phyloP scores from a whole-genome alignment of 257 asterid genomes.

The Linaria vulgaris region DNA sequence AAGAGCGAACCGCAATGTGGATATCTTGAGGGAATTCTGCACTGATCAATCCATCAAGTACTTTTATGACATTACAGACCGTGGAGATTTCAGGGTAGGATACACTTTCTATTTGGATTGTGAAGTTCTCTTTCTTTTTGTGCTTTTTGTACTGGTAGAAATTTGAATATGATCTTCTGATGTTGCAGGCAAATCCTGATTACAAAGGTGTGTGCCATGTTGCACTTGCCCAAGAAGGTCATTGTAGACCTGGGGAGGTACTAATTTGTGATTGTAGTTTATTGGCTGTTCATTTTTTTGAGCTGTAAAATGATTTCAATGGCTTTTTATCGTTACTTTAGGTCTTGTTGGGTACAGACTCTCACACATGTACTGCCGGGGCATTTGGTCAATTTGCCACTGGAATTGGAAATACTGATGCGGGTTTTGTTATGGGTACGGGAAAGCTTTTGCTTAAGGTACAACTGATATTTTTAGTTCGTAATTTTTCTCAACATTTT shows the following conservation, averaged over 20 bases:
- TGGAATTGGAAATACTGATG: constrained; percentile 96
- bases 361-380: constrained; percentile 96
- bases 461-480: constrained; percentile 12
- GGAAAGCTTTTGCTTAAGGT: constrained; percentile 99
- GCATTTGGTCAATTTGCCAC: constrained; percentile 98
- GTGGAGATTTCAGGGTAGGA: constrained; percentile 79
- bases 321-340: constrained; percentile 28
- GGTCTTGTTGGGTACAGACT: constrained; percentile 92
- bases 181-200: constrained; percentile 84
- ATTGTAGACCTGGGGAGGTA: constrained; percentile 98
- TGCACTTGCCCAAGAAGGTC: constrained; percentile 99
- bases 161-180: constrained; percentile 13
- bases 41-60: constrained; percentile 84
- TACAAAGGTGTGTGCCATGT: constrained; percentile 97
- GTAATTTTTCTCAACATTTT: neutral
- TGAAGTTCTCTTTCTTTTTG: constrained; percentile 9
- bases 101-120: constrained; percentile 3
- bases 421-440: constrained; percentile 88
- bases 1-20: constrained; percentile 93
- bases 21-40: constrained; percentile 91
- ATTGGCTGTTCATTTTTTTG: neutral
- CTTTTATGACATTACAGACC: constrained; percentile 91
- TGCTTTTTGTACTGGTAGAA: constrained; percentile 6
- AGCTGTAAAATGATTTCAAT: constrained; percentile 3
- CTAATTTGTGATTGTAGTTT: constrained; percentile 1